These are phyloP conservation scores for Solanum chaucha DNA, from an alignment of 257 asterid species.

Conservation along the genomic window DNA sequence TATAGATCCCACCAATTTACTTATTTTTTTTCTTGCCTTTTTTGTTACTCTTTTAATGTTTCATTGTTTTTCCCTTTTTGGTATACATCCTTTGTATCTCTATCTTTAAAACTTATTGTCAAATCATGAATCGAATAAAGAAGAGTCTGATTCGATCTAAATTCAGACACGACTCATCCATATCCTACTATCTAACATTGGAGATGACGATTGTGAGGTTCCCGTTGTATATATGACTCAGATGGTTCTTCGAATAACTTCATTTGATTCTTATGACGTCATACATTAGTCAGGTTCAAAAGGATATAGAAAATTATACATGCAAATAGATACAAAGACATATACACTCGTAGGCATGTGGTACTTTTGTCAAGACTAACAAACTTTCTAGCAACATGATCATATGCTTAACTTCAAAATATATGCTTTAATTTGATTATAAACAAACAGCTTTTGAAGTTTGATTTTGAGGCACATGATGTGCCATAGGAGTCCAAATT, in stretches of 20 bases:
- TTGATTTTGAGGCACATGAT: constrained; percentile 24
- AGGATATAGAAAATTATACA: background rate
- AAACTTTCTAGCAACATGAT: background rate
- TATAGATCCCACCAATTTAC: background rate
- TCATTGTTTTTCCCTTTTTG: background rate
- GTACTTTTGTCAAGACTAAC: constrained; percentile 4
- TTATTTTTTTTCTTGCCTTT: background rate
- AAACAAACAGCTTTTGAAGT: constrained; percentile 13
- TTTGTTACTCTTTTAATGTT: background rate
- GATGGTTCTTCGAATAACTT: background rate
- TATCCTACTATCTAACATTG: background rate
- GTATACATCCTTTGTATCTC: background rate
- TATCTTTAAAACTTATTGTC: background rate
- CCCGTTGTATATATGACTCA: background rate
- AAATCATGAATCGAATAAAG: background rate
- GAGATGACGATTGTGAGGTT: background rate
- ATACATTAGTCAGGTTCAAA: background rate
- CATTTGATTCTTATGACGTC: background rate
- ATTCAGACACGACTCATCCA: background rate
- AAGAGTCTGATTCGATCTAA: background rate
- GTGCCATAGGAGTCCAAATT: constrained; percentile 13
- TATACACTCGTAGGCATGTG: constrained; percentile 11
- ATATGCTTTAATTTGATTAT: constrained; percentile 23
- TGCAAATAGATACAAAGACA: background rate
- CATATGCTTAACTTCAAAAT: background rate